Conservation (phyloP, 768 basidiomycete species). For the Astraeus odoratus region DNA sequence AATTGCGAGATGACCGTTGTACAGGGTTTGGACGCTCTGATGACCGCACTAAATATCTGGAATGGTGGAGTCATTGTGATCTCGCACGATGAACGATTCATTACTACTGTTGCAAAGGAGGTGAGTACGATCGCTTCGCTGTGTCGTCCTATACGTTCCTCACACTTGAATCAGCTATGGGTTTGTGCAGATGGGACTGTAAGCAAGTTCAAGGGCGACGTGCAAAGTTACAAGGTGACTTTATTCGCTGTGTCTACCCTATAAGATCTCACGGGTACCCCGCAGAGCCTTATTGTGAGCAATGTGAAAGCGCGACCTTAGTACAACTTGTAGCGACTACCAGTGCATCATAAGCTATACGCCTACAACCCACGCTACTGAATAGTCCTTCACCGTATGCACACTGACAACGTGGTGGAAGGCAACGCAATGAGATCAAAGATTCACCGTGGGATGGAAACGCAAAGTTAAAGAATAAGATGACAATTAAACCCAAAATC, state of each 20-base stretch:
- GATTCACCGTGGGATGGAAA: no score
- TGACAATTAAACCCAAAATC: no score
- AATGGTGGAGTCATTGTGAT: slow-evolving; percentile 91
- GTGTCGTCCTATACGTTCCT: slow-evolving; percentile 4
- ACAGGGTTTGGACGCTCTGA: slow-evolving; percentile 91
- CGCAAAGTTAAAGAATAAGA: no score
- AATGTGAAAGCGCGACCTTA: slow-evolving; percentile 52
- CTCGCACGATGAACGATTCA: slow-evolving; percentile 94
- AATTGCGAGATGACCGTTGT: background rate
- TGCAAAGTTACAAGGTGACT: slow-evolving; percentile 82
- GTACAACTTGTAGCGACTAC: no score
- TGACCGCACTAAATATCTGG: slow-evolving; percentile 73
- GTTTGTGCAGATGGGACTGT: slow-evolving; percentile 84
- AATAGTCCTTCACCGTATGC: no score
- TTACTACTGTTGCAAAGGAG: slow-evolving; percentile 82
- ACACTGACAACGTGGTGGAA: no score
- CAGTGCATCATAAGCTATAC: no score
- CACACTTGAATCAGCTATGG: slow-evolving; percentile 58
- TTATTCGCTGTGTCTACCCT: background rate
- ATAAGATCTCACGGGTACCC: background rate
- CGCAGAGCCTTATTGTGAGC: slow-evolving; percentile 67
- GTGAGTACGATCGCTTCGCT: slow-evolving; percentile 28
- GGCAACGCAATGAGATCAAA: no score
- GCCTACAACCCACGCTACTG: no score
- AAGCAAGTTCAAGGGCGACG: slow-evolving; percentile 81